Evolutionary conservation across 495 filamentous ascomycete genomes (phyloP).

Genomic region (Trichodelitschia bisporula): DNA sequence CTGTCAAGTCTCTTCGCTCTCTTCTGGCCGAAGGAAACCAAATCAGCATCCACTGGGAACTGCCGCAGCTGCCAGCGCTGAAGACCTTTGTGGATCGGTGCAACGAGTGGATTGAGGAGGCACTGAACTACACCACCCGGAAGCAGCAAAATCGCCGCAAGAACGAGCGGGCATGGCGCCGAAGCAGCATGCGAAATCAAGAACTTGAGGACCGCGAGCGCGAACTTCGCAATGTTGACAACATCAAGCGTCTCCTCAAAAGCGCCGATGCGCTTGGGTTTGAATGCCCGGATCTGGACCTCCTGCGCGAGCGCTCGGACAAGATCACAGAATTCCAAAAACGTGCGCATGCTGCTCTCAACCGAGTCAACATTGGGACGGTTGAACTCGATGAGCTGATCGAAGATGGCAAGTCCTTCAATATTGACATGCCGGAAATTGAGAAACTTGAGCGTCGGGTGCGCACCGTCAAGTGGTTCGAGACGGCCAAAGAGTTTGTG

Average conservation of each 20-base stretch:
- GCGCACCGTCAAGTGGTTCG: slow-evolving; percentile 72
- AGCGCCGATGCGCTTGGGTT: slow-evolving; percentile 78
- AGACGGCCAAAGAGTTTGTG: slow-evolving; percentile 27
- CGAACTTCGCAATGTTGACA: slow-evolving; percentile 74
- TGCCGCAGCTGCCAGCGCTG: slow-evolving; percentile 57
- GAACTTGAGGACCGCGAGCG: slow-evolving; percentile 77
- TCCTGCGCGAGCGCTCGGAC: slow-evolving; percentile 66
- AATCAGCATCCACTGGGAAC: slow-evolving; percentile 87
- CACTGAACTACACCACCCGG: slow-evolving; percentile 84
- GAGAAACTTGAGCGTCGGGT: slow-evolving; percentile 59
- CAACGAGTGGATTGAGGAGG: slow-evolving; percentile 96
- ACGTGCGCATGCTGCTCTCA: slow-evolving; percentile 42
- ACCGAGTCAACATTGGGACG: slow-evolving; percentile 18
- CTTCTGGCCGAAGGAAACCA: slow-evolving; percentile 87
- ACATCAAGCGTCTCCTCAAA: slow-evolving; percentile 62
- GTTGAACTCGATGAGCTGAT: slow-evolving; percentile 74
- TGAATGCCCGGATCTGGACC: slow-evolving; percentile 78
- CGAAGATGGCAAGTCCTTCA: slow-evolving; percentile 67
- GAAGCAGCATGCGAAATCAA: slow-evolving; percentile 25
- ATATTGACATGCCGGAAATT: slow-evolving; percentile 85
- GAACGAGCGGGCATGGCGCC: slow-evolving; percentile 80
- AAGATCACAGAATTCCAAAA: slow-evolving; percentile 71
- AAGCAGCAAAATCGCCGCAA: slow-evolving; percentile 98
- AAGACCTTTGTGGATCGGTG: slow-evolving; percentile 79
- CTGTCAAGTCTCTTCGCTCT: slow-evolving; percentile 62